Base-by-base conservation (phyloP, 805 yeast species). In the Metschnikowia cerradonensis region DNA sequence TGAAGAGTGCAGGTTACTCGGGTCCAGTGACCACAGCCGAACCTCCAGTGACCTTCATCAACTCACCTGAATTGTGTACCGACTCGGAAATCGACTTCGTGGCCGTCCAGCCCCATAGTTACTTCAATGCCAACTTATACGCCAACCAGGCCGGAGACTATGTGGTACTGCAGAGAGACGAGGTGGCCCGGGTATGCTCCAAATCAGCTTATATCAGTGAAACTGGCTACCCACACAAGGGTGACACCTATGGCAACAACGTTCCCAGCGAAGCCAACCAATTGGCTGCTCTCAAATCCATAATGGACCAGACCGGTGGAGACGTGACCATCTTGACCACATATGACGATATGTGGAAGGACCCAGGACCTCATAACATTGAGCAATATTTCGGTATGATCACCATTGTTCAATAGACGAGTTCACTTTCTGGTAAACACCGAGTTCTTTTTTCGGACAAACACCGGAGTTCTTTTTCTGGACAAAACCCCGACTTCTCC, bases 201-300 rank as follows among this genome's bases (percentile, higher is more conserved):
- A 72, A 77, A 66, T 67, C 71, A 6, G 83, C 88, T 35, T 57
- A 73, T 19, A 82, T 90, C 50, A 84, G 95, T 19, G 97, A 90
- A 69, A 90, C 96, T 4, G 97, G 97, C 41, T 90, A 88, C 66
- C 97, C 97, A 60, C 81, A 84, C 58, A 71, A 74, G 38, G 97
- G 97, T 61, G 65, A 64, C 52, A 72, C 76, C 51, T 82, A 88
- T 63, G 97, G 97, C 50, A 69, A 70, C 46, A 87, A 90, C 58
- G 79, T 83, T 37, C 97, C 97, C 53, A 68, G 81, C 35, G 64
- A 68, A 6, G 88, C 64, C 10, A 90, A 90, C 70, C 97, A 90
- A 73, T 63, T 68, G 49, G 72, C 75, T 49, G 96, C 96, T 14
- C 76, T 91, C 51, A 68, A 75, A 52, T 67, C 81, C 15, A 84